Evolutionary conservation across 2,329 filamentous ascomycete genomes (phyloP), one percentile per base, ranked within the genome.

Genomic region (Aspergillus sp.): DNA sequence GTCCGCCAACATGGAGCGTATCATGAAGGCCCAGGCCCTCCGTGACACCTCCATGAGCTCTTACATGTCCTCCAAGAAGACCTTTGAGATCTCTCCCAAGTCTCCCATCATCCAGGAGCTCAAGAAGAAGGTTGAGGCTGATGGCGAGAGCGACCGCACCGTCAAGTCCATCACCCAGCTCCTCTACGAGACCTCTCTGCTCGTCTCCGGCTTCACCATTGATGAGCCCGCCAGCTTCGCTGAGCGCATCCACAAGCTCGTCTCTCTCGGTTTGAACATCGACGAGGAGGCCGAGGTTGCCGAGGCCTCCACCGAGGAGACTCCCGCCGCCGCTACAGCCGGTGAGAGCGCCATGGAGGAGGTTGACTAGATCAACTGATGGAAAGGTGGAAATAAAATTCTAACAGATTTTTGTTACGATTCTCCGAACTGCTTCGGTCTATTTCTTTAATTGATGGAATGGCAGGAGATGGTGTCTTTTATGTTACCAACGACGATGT

Each of bases 41-140:
- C 95, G 95, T 85, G 95, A 99, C 85, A 99, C 95, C 72, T 97
- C 93, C 76, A 99, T 99, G 95, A 92, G 88, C 83, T 96, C 92
- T 74, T 99, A 99, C 91, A 99, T 99, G 95, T 96, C 92, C 70
- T 98, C 94, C 80, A 99, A 99, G 93, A 99, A 99, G 92, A 99
- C 95, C 34, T 98, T 99, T 73, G 95, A 99, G 87, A 98, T 99
- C 83, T 98, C 95, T n/a, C 95, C 95, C 81, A 94, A 95, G 87
- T 97, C 92, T 74, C 79, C 92, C 69, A 99, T 99, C 82, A 89
- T 99, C 86, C 91, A 96, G 89, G 95, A 98, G 88, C 90, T 99
- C 77, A 97, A 96, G 92, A 93, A 91, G 85, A 99, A 99, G 92
- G 92, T 98, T 66, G 95, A 98, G 87, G 79, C 89, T 63, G 95